Base-by-base conservation (phyloP, 1,284 basidiomycete genomes). In the Stygiomarasmius scandens region DNA sequence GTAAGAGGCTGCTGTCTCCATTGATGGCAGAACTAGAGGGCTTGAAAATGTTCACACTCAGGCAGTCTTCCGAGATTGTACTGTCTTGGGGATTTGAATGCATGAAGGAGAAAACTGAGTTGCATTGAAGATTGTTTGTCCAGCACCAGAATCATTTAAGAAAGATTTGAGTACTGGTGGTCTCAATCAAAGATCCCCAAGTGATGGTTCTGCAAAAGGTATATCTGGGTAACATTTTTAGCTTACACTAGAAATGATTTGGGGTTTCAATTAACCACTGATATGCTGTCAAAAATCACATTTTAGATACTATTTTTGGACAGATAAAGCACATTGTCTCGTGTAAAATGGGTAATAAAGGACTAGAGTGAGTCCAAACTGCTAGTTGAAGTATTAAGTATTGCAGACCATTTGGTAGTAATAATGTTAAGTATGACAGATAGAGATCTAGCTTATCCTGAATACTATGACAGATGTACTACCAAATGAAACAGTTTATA, bases 141-240 rank as follows among this genome's bases (percentile, higher is more conserved):
- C 20, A 1, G 56, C 56, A 34, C 11, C 24, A 27, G 22, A 14
- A 14, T 9, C 23, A 20, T 4, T 14, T 5, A 9, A 23, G 45
- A 24, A 47, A 2, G 9, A 27, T 24, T 14, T 23, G 25, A 20
- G 48, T 16, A 49, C 48, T 25, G 75, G 71, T 2, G 69, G 68
- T 38, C 55, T 63, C 2, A 77, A 61, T 25, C 75, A 72, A 29
- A 76, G 52, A 24, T 61, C 55, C 16, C 73, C 75, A 10, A 75
- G 51, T 34, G 73, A 74, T 38, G 71, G 72, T 56, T 74, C 70
- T 52, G 72, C 74, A 52, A 65, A 76, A 19, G 71, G 75, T 49
- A 77, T 76, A 8, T 71, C 75, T 77, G 32, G 14, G 22, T 1
- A 2, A 14, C 14, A 34, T 34, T 34, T 14, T 8, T 8, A 34